Conservation (phyloP, 257 asterid genomes). For the Rhazya stricta region DNA sequence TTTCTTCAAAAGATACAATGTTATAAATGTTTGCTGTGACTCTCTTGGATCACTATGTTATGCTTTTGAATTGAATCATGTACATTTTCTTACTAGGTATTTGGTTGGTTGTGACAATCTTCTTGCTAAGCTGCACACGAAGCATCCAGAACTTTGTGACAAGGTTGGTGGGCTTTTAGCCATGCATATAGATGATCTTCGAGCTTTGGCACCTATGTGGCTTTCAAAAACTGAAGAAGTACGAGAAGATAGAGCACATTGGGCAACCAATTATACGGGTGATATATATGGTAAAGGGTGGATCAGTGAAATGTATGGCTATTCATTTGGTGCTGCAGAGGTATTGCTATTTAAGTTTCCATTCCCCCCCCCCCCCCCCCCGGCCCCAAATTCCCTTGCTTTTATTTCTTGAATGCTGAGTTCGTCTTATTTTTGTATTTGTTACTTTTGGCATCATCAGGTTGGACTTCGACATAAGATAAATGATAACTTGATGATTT, state of each 20-base stretch:
- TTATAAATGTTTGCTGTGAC: neutral
- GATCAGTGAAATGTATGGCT: conserved; percentile 99
- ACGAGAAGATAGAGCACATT: conserved; percentile 77
- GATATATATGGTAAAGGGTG: conserved; percentile 86
- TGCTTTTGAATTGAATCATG: conserved; percentile 3
- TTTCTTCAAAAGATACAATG: neutral
- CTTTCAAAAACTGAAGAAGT: conserved; percentile 88
- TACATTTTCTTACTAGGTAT: conserved; percentile 49
- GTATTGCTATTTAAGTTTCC: conserved; percentile 38
- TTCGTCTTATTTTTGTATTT: neutral
- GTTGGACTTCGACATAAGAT: conserved; percentile 95
- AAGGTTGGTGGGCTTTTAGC: conserved; percentile 96
- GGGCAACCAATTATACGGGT: conserved; percentile 88
- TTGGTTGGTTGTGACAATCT: conserved; percentile 83
- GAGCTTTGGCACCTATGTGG: conserved; percentile 91
- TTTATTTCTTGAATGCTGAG: neutral
- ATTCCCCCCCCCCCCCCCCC: no score
- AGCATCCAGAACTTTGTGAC: conserved; percentile 88
- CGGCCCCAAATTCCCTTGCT: no score
- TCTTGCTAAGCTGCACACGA: conserved; percentile 83
- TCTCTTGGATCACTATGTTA: neutral
- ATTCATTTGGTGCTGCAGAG: conserved; percentile 98
- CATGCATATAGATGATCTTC: conserved; percentile 95
- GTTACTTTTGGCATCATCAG: conserved; percentile 45
- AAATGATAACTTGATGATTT: conserved; percentile 83